A percentile compares a stretch with the other conserved stretches of the same genome.
phyloP scores from a whole-genome alignment of 1,284 basidiomycete genomes.

The Boletus semigastroideus region DNA sequence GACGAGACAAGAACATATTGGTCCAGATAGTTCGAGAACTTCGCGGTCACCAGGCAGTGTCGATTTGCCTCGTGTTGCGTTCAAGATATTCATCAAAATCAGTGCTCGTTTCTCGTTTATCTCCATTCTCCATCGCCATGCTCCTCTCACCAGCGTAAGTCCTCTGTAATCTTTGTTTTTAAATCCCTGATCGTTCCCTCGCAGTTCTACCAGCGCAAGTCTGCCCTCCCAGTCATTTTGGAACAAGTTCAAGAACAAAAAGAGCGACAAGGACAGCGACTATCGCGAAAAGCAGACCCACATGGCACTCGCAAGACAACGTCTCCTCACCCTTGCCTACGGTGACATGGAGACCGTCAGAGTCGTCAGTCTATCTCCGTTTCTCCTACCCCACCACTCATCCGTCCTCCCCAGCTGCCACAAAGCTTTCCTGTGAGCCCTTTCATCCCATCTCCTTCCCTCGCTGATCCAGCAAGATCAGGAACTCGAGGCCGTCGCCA shows the following conservation, averaged over 20 bases:
- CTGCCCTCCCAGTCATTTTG: slow-evolving; percentile 61
- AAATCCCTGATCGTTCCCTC: slow-evolving; percentile 19
- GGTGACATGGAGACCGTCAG: slow-evolving; percentile 81
- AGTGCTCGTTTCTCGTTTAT: slow-evolving; percentile 2
- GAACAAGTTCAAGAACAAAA: slow-evolving; percentile 69
- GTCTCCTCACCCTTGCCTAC: slow-evolving; percentile 76
- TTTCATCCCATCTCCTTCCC: neutral
- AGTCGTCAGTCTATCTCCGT: slow-evolving; percentile 47
- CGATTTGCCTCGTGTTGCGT: slow-evolving; percentile 31
- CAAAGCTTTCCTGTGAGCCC: slow-evolving; percentile 53
- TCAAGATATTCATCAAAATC: slow-evolving; percentile 16
- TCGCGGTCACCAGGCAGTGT: neutral
- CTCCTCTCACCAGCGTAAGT: slow-evolving; percentile 78
- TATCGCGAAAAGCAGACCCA: slow-evolving; percentile 50
- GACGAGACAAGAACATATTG: slow-evolving; percentile 3
- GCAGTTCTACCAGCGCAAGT: slow-evolving; percentile 64
- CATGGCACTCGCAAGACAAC: slow-evolving; percentile 65
- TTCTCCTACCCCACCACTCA: slow-evolving; percentile 3
- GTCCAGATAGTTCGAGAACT: slow-evolving; percentile 16
- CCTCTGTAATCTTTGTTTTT: slow-evolving; percentile 28
- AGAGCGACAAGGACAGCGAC: slow-evolving; percentile 53
- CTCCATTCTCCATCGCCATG: slow-evolving; percentile 46
- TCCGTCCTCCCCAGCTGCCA: slow-evolving; percentile 50
- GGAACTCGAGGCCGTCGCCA: slow-evolving; percentile 76
- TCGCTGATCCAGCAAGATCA: slow-evolving; percentile 30